Evolutionary conservation across 495 filamentous ascomycete species (phyloP).

Genomic region (Podospora fimiseda): DNA sequence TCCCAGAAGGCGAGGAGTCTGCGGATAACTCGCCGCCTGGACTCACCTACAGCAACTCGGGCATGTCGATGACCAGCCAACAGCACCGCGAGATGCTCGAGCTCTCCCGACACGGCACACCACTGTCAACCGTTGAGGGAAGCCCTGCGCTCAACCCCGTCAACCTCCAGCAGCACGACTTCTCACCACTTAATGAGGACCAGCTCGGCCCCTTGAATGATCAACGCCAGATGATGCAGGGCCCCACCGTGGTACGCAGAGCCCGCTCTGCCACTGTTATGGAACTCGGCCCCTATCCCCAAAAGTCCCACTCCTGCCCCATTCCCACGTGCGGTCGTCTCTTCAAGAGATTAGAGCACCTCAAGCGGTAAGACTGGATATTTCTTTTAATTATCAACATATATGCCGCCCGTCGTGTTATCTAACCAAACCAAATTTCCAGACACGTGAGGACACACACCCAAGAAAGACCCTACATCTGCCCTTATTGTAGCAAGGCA

Average conservation of each 20-base stretch:
- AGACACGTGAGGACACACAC: conserved; percentile 99
- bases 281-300: conserved; percentile 93
- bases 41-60: conserved; percentile 57
- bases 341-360: conserved; percentile 98
- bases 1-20: conserved; percentile 68
- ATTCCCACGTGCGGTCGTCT: conserved; percentile 95
- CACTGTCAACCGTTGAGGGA: conserved; percentile 70
- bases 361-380: conserved; percentile 79
- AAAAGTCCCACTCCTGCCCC: conserved; percentile 97
- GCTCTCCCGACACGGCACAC: conserved; percentile 83
- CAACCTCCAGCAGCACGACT: conserved; percentile 61
- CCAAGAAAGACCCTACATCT: conserved; percentile 96
- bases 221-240: conserved; percentile 54
- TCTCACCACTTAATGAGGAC: conserved; percentile 55
- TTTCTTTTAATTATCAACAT: conserved; percentile 42
- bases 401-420: conserved; percentile 31
- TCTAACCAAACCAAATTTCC: conserved; percentile 55
- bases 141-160: conserved; percentile 67
- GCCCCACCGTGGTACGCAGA: conserved; percentile 69
- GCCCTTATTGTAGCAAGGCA: conserved; percentile 94
- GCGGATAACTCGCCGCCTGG: conserved; percentile 63
- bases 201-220: conserved; percentile 57
- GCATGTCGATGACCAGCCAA: conserved; percentile 46
- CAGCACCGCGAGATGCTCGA: conserved; percentile 76
- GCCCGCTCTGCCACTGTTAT: conserved; percentile 93